Evolutionary conservation across 805 yeast genomes (phyloP).

Genomic region (Nakazawaea ishiwadae): DNA sequence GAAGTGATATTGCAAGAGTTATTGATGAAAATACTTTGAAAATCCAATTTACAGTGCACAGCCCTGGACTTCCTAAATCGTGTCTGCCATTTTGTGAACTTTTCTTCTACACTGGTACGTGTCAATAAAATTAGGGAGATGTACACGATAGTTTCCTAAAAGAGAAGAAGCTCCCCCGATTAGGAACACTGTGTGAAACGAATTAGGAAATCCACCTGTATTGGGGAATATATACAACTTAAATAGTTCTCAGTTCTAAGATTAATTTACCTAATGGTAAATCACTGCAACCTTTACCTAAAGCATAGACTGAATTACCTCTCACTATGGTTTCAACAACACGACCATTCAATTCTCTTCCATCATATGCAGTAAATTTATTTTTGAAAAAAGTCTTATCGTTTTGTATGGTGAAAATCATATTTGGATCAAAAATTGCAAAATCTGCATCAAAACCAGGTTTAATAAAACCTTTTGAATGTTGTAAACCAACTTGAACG

Average conservation of each 20-base stretch:
- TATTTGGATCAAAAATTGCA: conserved; percentile 68
- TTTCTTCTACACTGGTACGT: no score
- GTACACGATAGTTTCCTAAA: no score
- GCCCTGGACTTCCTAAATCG: no score
- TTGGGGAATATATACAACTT: no score
- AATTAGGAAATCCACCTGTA: no score
- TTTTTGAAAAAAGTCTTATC: conserved; percentile 69
- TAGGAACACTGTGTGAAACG: no score
- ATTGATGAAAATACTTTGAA: no score
- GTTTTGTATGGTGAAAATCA: conserved; percentile 45
- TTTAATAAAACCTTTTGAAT: conserved; percentile 66
- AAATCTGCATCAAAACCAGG: conserved; percentile 88
- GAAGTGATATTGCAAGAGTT: no score
- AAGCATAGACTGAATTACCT: conserved; percentile 64
- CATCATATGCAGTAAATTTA: conserved; percentile 85
- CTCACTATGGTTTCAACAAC: conserved; percentile 78
- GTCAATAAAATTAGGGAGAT: no score
- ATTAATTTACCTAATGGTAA: conserved; percentile 56
- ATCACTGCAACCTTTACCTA: conserved; percentile 49
- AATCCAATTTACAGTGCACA: no score
- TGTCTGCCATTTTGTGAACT: no score
- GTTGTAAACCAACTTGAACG: conserved; percentile 71
- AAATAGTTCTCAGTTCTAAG: conserved; percentile 48
- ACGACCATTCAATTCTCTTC: conserved; percentile 61
- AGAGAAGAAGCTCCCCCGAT: no score